A percentile compares a stretch with the other conserved stretches of the same genome.
Conservation (phyloP, 1,284 basidiomycete species). For the Exsudoporus floridanus region DNA sequence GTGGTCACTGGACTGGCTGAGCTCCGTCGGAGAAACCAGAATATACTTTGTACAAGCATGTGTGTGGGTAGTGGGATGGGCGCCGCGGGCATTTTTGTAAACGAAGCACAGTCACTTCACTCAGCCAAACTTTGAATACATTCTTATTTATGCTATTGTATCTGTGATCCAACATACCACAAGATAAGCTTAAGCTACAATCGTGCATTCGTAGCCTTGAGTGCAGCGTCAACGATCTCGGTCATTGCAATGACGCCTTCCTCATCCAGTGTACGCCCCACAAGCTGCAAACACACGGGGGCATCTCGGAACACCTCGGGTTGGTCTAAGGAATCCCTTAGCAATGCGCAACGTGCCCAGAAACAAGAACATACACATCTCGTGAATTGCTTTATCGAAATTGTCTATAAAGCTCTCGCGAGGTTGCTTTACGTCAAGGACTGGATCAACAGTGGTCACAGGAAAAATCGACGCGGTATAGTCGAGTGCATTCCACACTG, state of each 20-base stretch:
- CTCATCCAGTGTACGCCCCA: constrained; percentile 71
- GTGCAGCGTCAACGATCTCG: constrained; percentile 53
- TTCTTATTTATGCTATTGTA: background rate
- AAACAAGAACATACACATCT: constrained; percentile 49
- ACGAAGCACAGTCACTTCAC: constrained; percentile 48
- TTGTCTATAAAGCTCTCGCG: constrained; percentile 46
- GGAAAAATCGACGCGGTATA: constrained; percentile 70
- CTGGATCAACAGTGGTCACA: constrained; percentile 55
- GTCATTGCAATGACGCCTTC: constrained; percentile 67
- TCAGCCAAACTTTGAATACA: constrained; percentile 26
- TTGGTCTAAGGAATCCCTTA: constrained; percentile 45
- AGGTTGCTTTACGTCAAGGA: constrained; percentile 44
- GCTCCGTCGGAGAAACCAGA: constrained; percentile 64
- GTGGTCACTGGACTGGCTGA: constrained; percentile 83
- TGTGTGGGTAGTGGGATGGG: constrained; percentile 90
- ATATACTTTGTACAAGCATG: constrained; percentile 81
- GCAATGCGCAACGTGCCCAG: background rate
- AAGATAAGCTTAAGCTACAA: background rate
- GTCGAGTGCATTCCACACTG: constrained; percentile 68
- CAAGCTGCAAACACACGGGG: constrained; percentile 69
- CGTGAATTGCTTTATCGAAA: constrained; percentile 49
- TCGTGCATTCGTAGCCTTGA: constrained; percentile 9
- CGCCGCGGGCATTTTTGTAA: constrained; percentile 79
- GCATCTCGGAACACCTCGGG: constrained; percentile 56
- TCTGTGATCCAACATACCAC: background rate